Evolutionary conservation across 2,329 filamentous ascomycete species (phyloP), one percentile per base, ranked within the genome.

Genomic region (Cladophialophora psammophila): DNA sequence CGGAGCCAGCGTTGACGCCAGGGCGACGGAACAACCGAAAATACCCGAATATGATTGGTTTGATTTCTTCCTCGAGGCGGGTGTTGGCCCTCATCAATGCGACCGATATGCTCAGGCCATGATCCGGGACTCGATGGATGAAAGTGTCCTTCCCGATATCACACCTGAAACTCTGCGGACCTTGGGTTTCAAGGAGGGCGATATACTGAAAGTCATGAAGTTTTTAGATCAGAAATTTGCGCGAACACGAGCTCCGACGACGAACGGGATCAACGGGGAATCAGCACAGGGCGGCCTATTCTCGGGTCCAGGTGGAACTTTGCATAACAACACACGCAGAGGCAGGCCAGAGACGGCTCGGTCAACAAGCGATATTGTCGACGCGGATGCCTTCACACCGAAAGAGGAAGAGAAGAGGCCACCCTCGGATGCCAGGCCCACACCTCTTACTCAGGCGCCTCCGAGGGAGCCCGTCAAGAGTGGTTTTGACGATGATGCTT

Each of bases 401-500:
- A 87, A 88, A 74, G 83, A 86, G 58, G 82, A 83, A 2, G 76
- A 79, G 15, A 77, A 77, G 3, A 83, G 82, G 68, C 60, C 70
- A 13, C 74, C 76, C 35, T 72, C 77, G 10, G 83, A 86, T 45
- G 78, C 78, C 18, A 80, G 82, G 60, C 76, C 82, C 31, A 85
- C 85, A 36, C 81, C 87, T 0, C 76, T 85, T 55, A 77, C 81
- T 13, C 77, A 81, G 65, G 79, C 78, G 8, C 82, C 87, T 42
- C 72, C 79, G 4, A 81, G 85, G 42, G 84, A 86, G 66, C 78
- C 79, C 40, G 48, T 61, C 20, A 75, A 80, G 50, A 82, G 84
- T 66, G 92, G 92, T 2, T 98, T 98, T 75, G 95, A 99, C 60
- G 95, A 98, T 75, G 93, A 98, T 81, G 95, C 95, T 8, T 99